These are phyloP conservation scores for Ascochyta viciae-villosae DNA, from an alignment of 2,329 filamentous ascomycete species.

Conservation along the genomic window DNA sequence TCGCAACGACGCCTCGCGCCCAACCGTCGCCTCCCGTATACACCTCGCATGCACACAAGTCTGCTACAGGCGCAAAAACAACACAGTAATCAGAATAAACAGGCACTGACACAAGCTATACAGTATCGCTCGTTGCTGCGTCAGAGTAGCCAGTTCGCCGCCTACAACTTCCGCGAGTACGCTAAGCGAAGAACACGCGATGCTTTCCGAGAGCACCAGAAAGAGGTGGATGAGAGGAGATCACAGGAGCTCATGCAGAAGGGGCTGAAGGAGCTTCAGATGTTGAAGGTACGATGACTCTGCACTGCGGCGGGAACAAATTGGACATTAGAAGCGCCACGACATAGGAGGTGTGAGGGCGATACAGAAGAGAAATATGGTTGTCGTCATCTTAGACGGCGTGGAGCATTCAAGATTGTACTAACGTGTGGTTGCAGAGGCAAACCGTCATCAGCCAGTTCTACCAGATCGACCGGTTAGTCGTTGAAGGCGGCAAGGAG, in stretches of 20 bases:
- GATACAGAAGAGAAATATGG: background rate
- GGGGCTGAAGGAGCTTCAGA: conserved; percentile 83
- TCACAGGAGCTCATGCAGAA: conserved; percentile 90
- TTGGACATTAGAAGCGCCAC: background rate
- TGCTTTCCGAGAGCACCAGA: conserved; percentile 82
- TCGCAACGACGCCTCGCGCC: conserved; percentile 5
- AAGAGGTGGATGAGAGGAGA: conserved; percentile 73
- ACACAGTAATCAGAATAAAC: background rate
- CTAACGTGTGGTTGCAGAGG: conserved; percentile 68
- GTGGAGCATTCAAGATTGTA: conserved; percentile 13
- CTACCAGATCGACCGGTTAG: conserved; percentile 88
- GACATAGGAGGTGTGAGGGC: background rate
- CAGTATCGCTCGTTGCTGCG: conserved; percentile 93
- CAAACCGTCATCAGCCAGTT: conserved; percentile 96
- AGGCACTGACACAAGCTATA: conserved; percentile 3
- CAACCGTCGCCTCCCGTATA: background rate
- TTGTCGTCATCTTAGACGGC: background rate
- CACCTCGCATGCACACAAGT: background rate
- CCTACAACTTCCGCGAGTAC: conserved; percentile 98
- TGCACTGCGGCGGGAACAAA: background rate
- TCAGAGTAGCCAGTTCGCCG: conserved; percentile 83
- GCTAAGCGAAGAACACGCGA: conserved; percentile 89
- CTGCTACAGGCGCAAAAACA: background rate
- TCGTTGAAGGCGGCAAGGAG: conserved; percentile 86
- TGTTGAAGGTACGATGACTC: conserved; percentile 78